These are phyloP conservation scores for Calonectria pauciramosa DNA, from an alignment of 2,329 filamentous ascomycete species.

Conservation along the genomic window DNA sequence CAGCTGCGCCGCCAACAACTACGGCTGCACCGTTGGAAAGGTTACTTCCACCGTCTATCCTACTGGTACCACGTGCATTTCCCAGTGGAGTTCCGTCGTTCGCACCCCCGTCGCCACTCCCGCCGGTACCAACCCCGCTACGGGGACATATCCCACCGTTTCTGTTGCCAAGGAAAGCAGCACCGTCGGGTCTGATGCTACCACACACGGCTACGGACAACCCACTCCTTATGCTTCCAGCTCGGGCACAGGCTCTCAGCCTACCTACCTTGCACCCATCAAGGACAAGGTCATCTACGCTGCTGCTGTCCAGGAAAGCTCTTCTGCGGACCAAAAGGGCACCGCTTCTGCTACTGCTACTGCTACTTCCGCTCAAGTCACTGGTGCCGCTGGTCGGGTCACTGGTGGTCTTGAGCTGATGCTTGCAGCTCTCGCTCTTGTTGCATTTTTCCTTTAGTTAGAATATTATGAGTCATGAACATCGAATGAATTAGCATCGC, in stretches of 20 bases:
- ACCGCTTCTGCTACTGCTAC: slow-evolving; percentile 16
- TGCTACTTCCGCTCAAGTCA: slow-evolving; percentile 33
- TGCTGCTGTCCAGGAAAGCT: slow-evolving; percentile 3
- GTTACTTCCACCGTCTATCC: slow-evolving; percentile 43
- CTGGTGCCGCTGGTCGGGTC: slow-evolving; percentile 43
- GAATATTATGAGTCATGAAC: slow-evolving; percentile 2
- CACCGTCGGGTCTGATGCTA: background rate
- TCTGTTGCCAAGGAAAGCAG: background rate
- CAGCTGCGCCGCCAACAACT: slow-evolving; percentile 43
- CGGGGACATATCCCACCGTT: background rate
- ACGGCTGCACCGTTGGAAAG: slow-evolving; percentile 46
- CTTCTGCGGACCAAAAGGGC: background rate
- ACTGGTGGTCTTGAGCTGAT: slow-evolving; percentile 7
- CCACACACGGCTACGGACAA: background rate
- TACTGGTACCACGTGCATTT: slow-evolving; percentile 51
- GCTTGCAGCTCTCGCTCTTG: slow-evolving; percentile 8
- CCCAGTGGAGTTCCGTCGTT: slow-evolving; percentile 22
- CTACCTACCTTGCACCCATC: slow-evolving; percentile 7
- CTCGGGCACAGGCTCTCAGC: background rate
- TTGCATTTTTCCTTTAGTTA: slow-evolving; percentile 20
- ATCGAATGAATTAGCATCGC: background rate
- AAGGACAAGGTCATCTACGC: slow-evolving; percentile 15
- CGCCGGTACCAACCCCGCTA: background rate
- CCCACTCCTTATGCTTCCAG: slow-evolving; percentile 20
- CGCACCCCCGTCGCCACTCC: background rate